A percentile compares a stretch with the other conserved stretches of the same genome.
Conservation (phyloP, 495 filamentous ascomycete genomes). For the Saxispiralis lemnorum region DNA sequence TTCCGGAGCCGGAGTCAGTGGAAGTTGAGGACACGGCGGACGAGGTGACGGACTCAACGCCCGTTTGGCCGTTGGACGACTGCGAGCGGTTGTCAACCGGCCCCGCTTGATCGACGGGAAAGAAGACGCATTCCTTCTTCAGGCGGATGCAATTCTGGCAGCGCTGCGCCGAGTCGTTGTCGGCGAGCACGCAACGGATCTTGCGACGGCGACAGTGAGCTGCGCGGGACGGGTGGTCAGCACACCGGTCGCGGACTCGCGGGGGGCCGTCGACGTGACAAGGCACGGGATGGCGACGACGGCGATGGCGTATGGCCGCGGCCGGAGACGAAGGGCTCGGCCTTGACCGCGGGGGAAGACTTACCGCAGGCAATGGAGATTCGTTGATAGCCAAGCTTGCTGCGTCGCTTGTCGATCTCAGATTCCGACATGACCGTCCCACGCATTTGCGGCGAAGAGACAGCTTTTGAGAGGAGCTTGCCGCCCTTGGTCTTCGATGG, state of each 20-base stretch:
- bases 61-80: constrained; percentile 1
- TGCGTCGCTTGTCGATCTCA: constrained; percentile 69
- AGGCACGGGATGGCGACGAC: not conserved
- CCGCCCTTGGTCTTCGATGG: not conserved
- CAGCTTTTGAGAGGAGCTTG: constrained; percentile 2
- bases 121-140: constrained; percentile 92
- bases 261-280: not conserved
- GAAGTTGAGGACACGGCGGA: constrained; percentile 18
- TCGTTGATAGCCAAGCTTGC: constrained; percentile 92
- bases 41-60: constrained; percentile 10
- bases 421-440: constrained; percentile 12
- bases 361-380: constrained; percentile 95
- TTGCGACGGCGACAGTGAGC: constrained; percentile 90
- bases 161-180: constrained; percentile 61
- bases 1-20: constrained; percentile 1
- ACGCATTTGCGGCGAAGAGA: constrained; percentile 7
- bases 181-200: constrained; percentile 74
- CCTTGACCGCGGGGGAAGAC: constrained; percentile 22
- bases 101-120: constrained; percentile 74
- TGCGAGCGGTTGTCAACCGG: constrained; percentile 23
- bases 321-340: constrained; percentile 1
- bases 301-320: not conserved
- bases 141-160: constrained; percentile 92
- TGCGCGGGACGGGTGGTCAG: constrained; percentile 21
- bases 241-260: not conserved